These are phyloP conservation scores for Penicillium odoratum DNA, from an alignment of 495 filamentous ascomycete genomes.

Conservation along the genomic window DNA sequence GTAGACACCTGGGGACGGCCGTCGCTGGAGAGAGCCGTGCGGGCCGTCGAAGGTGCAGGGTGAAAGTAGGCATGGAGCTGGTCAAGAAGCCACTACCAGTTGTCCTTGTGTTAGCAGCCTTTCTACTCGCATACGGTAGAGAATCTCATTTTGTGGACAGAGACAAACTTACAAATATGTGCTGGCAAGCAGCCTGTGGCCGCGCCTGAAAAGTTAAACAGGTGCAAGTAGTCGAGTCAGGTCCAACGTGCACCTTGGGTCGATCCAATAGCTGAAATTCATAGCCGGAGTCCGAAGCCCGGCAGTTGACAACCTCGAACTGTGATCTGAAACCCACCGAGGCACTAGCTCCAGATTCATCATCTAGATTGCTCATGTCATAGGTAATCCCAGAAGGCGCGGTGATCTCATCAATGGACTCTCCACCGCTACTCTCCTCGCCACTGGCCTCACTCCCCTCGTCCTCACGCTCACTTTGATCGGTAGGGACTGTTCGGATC, in stretches of 20 bases:
- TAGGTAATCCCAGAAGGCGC: conserved; percentile 45
- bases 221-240: conserved; percentile 35
- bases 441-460: background rate
- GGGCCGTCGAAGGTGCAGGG: conserved; percentile 24
- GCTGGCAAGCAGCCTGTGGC: conserved; percentile 42
- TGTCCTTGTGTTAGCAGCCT: background rate
- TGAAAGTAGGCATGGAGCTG: conserved; percentile 41
- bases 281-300: conserved; percentile 31
- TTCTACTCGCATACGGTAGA: background rate
- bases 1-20: conserved; percentile 35
- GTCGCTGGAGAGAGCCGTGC: conserved; percentile 33
- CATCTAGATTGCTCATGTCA: conserved; percentile 37
- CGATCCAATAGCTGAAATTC: conserved; percentile 39
- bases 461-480: conserved; percentile 23
- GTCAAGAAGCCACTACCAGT: conserved; percentile 45
- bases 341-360: conserved; percentile 36
- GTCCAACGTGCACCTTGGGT: conserved; percentile 32
- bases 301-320: conserved; percentile 40
- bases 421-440: conserved; percentile 18
- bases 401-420: conserved; percentile 19
- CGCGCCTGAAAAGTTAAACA: conserved; percentile 35
- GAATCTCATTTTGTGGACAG: no score
- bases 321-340: conserved; percentile 37
- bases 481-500: conserved; percentile 21
- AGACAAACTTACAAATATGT: conserved; percentile 44